Percentiles rank a stretch among this genome's conserved stretches.
phyloP scores from a whole-genome alignment of 495 filamentous ascomycete species.

The Aspergillus heteromorphus region DNA sequence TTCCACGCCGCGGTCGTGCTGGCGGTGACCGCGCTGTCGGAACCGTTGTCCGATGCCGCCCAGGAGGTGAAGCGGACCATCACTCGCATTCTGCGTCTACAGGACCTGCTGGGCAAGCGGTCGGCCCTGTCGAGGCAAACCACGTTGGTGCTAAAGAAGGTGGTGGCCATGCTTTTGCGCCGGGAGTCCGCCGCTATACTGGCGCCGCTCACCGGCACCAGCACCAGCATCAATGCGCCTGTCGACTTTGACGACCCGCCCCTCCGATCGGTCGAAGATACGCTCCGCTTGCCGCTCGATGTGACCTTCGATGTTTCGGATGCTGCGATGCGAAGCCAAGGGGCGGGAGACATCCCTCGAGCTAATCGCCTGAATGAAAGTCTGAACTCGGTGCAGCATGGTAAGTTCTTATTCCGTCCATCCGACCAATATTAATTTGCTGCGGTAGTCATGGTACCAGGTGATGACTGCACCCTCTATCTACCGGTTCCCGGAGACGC shows the following conservation, averaged over 20 bases:
- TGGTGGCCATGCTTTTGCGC: constrained; percentile 20
- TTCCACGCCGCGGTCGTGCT: constrained; percentile 32
- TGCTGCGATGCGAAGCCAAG: constrained; percentile 1
- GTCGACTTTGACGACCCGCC: too few species aligned
- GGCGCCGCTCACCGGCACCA: constrained; percentile 13
- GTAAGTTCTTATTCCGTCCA: constrained; percentile 2
- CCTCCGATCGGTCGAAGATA: constrained; percentile 22
- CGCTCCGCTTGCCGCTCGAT: constrained; percentile 21
- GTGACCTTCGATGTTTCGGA: constrained; percentile 9
- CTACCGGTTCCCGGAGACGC: not conserved
- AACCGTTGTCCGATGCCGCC: constrained; percentile 28
- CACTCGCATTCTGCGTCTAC: constrained; percentile 26
- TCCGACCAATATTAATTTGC: not conserved
- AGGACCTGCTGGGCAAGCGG: constrained; percentile 23
- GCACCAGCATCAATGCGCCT: too few species aligned
- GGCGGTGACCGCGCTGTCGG: constrained; percentile 26
- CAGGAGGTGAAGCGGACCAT: constrained; percentile 31
- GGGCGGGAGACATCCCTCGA: constrained; percentile 6
- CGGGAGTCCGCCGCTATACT: constrained; percentile 24
- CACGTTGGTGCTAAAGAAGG: constrained; percentile 23
- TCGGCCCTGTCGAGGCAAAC: constrained; percentile 28
- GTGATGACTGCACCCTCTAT: constrained; percentile 4
- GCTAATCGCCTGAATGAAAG: constrained; percentile 22
- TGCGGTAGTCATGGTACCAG: constrained; percentile 11
- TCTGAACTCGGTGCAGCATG: constrained; percentile 22